These are phyloP conservation scores for Trichocomaceae sp. DNA, from an alignment of 2,329 filamentous ascomycete species.

Conservation along the genomic window DNA sequence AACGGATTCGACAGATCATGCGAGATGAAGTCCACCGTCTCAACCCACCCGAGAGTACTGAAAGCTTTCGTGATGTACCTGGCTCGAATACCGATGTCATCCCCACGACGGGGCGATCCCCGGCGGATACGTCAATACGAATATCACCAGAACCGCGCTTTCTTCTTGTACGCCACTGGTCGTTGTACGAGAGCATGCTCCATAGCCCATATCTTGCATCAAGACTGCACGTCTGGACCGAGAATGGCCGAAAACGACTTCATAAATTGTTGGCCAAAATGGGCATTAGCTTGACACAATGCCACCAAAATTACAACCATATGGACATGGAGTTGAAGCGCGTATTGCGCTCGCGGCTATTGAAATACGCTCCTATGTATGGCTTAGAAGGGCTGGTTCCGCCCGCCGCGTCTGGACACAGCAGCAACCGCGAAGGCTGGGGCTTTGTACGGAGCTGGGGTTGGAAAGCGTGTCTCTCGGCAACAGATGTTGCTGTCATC, in stretches of 20 bases:
- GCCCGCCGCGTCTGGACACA: slow-evolving; percentile 62
- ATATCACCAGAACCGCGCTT: slow-evolving; percentile 92
- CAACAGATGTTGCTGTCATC: slow-evolving; percentile 88
- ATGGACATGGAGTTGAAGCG: slow-evolving; percentile 98
- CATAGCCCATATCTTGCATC: slow-evolving; percentile 94
- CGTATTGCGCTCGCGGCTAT: slow-evolving; percentile 71
- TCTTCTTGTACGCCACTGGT: slow-evolving; percentile 90
- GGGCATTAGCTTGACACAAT: slow-evolving; percentile 90
- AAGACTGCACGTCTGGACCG: slow-evolving; percentile 88
- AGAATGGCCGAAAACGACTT: slow-evolving; percentile 76
- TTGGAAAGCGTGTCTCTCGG: slow-evolving; percentile 89
- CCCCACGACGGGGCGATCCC: slow-evolving; percentile 77
- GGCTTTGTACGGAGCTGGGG: slow-evolving; percentile 97
- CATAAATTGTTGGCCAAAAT: slow-evolving; percentile 96
- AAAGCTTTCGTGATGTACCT: slow-evolving; percentile 54
- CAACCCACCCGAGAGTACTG: slow-evolving; percentile 65
- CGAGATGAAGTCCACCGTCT: slow-evolving; percentile 89
- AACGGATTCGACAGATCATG: slow-evolving; percentile 75
- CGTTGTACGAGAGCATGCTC: slow-evolving; percentile 95
- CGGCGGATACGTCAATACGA: slow-evolving; percentile 85
- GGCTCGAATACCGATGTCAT: slow-evolving; percentile 73
- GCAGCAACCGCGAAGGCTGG: slow-evolving; percentile 81
- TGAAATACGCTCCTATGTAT: slow-evolving; percentile 89
- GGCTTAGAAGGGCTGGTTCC: slow-evolving; percentile 91
- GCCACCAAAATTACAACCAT: slow-evolving; percentile 91